These are phyloP conservation scores for Penicillium waksmanii DNA, from an alignment of 495 filamentous ascomycete genomes.

Conservation along the genomic window DNA sequence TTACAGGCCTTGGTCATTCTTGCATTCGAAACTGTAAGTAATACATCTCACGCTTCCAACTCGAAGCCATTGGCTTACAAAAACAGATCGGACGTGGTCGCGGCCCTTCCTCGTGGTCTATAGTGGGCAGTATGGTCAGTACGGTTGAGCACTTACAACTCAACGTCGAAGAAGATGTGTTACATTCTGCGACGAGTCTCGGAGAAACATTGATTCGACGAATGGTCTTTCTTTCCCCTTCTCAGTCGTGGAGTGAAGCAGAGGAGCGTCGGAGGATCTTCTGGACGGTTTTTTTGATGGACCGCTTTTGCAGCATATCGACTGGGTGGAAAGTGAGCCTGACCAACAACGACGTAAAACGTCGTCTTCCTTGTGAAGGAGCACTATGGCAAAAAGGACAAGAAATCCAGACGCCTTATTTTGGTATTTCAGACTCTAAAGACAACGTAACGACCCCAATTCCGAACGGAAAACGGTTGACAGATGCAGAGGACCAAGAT, in stretches of 20 bases:
- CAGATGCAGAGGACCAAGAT: neutral
- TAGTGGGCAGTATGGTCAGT: constrained; percentile 29
- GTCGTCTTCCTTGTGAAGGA: constrained; percentile 43
- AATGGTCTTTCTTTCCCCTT: constrained; percentile 33
- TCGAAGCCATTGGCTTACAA: neutral
- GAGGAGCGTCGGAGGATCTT: constrained; percentile 33
- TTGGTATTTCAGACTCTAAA: constrained; percentile 23
- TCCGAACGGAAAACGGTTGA: neutral
- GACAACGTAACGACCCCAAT: constrained; percentile 1
- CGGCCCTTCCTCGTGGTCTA: constrained; percentile 35
- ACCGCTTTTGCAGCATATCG: constrained; percentile 33
- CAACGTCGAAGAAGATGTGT: constrained; percentile 24
- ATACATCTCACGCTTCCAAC: neutral
- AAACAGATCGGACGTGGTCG: constrained; percentile 30
- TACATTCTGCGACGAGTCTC: constrained; percentile 4
- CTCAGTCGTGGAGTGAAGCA: constrained; percentile 25
- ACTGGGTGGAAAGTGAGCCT: constrained; percentile 29
- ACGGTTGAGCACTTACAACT: constrained; percentile 33
- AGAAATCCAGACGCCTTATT: constrained; percentile 24
- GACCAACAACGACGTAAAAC: constrained; percentile 39
- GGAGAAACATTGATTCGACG: constrained; percentile 34
- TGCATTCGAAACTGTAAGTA: constrained; percentile 32
- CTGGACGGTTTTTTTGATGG: constrained; percentile 31
- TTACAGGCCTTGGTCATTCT: constrained; percentile 32
- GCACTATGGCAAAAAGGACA: constrained; percentile 25